Conservation (phyloP, 1,284 basidiomycete species). For the Pyrrhoderma noxium region DNA sequence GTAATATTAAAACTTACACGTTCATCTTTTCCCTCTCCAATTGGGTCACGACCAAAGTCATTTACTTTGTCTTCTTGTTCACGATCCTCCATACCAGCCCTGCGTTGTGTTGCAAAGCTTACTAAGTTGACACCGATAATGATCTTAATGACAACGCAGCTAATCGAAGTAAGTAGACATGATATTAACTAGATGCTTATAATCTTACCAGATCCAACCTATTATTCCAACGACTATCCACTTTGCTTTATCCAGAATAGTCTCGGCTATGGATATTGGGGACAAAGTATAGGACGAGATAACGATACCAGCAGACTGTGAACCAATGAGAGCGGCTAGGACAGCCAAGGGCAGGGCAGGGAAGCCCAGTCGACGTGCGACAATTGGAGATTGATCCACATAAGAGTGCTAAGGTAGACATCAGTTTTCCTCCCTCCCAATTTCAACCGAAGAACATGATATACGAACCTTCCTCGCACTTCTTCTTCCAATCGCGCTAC, state of each 20-base stretch:
- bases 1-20: slow-evolving; percentile 41
- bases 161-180: slow-evolving; percentile 25
- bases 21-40: slow-evolving; percentile 84
- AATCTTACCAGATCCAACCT: slow-evolving; percentile 76
- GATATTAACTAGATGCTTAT: background rate
- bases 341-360: slow-evolving; percentile 90
- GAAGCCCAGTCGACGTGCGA: slow-evolving; percentile 90
- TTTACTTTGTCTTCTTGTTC: slow-evolving; percentile 68
- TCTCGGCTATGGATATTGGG: slow-evolving; percentile 20
- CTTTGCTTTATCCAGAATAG: slow-evolving; percentile 47
- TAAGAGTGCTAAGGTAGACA: slow-evolving; percentile 60
- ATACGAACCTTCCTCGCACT: slow-evolving; percentile 65
- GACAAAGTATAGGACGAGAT: slow-evolving; percentile 40
- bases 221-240: slow-evolving; percentile 59
- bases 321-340: slow-evolving; percentile 81
- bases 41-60: slow-evolving; percentile 77
- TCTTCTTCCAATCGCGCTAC: slow-evolving; percentile 61
- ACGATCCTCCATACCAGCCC: slow-evolving; percentile 70
- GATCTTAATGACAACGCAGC: slow-evolving; percentile 79
- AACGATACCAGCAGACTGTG: slow-evolving; percentile 70
- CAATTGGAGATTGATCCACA: slow-evolving; percentile 93
- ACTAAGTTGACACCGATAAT: slow-evolving; percentile 84
- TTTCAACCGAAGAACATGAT: slow-evolving; percentile 2
- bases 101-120: slow-evolving; percentile 72
- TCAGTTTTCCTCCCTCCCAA: background rate